Evolutionary conservation across 345 rosid genomes (phyloP), one percentile per base, ranked within the genome.

Genomic region (Populus davidiana): DNA sequence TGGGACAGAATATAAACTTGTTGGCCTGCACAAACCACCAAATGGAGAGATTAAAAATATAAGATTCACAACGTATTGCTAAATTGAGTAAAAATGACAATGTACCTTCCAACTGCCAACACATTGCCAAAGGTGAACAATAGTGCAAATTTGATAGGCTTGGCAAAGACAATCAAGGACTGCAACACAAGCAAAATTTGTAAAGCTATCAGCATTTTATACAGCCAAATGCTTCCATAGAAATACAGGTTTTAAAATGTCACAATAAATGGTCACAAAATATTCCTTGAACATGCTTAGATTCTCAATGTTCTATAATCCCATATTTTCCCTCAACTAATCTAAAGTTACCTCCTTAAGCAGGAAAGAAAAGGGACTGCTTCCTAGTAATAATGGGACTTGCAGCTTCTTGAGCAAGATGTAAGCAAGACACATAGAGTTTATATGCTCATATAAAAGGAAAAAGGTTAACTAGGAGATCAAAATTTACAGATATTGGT

Each of bases 41-140:
- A 43, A 16, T 6, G 29, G 16, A 44, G 20, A 71, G 73, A 17
- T 31, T 2, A 52, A 52, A 52, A 52, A 52, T 52, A 41, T 41
- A 31, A 69, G 44, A 31, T 31, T 33, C 62, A 33, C 41, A 13
- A 67, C 20, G 16, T n/a, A n/a, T 10, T 33, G 50, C 16, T 39
- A 62, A 23, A 20, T 38, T 49, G 69, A 29, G 70, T 18, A 23
- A 68, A 47, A 43, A 64, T 59, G 47, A 56, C 52, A 65, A 38
- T 43, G 16, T 81, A 93, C 98, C 99, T 96, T 86, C 99, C 96
- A 68, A 93, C 92, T 66, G 98, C 97, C 62, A 93, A 82, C 61
- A 96, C 83, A 81, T 96, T 93, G 75, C 99, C 98, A 56, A 92
- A 83, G 71, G 98, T 92, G 90, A 96, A 96, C 81, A 96, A 87